Percentiles rank a stretch among this genome's conserved stretches.
Evolutionary conservation across 192 early-diverging fungal genomes (phyloP).

Genomic region (Radiomyces spectabilis): DNA sequence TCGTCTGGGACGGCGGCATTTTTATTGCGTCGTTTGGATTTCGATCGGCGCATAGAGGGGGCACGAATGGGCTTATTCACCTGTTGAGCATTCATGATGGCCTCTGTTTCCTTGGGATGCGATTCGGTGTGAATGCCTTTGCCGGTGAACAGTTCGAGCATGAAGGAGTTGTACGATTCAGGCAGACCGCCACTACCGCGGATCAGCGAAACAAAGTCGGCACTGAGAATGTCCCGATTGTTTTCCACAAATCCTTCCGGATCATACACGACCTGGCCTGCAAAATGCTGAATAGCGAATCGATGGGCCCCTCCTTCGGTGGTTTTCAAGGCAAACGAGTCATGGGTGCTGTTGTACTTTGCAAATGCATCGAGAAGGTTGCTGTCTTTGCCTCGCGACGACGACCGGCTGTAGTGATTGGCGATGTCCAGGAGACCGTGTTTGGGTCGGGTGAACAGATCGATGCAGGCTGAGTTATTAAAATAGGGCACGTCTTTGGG

Average conservation of each 20-base stretch:
- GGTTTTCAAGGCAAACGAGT: constrained; percentile 32
- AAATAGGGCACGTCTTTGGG: constrained; percentile 49
- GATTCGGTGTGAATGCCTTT: constrained; percentile 64
- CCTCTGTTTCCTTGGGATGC: constrained; percentile 69
- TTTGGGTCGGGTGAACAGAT: constrained; percentile 59
- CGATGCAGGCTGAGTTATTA: constrained; percentile 59
- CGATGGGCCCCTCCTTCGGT: constrained; percentile 31
- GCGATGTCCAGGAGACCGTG: constrained; percentile 68
- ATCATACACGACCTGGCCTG: constrained; percentile 58
- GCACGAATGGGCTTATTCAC: constrained; percentile 57
- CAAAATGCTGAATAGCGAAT: constrained; percentile 83
- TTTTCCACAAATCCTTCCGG: constrained; percentile 62
- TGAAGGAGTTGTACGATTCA: constrained; percentile 63
- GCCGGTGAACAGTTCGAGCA: constrained; percentile 70
- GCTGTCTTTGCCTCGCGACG: constrained; percentile 33
- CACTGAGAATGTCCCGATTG: constrained; percentile 71
- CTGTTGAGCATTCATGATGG: constrained; percentile 76
- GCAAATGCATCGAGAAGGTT: constrained; percentile 48
- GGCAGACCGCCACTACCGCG: constrained; percentile 53
- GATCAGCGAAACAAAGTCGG: constrained; percentile 83
- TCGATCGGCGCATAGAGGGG: constrained; percentile 53
- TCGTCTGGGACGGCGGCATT: constrained; percentile 5
- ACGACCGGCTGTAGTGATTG: constrained; percentile 39
- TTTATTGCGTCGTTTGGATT: constrained; percentile 26
- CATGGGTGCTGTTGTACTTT: constrained; percentile 42